phyloP scores from a whole-genome alignment of 2,329 filamentous ascomycete species.

The Colletotrichum tropicicola region DNA sequence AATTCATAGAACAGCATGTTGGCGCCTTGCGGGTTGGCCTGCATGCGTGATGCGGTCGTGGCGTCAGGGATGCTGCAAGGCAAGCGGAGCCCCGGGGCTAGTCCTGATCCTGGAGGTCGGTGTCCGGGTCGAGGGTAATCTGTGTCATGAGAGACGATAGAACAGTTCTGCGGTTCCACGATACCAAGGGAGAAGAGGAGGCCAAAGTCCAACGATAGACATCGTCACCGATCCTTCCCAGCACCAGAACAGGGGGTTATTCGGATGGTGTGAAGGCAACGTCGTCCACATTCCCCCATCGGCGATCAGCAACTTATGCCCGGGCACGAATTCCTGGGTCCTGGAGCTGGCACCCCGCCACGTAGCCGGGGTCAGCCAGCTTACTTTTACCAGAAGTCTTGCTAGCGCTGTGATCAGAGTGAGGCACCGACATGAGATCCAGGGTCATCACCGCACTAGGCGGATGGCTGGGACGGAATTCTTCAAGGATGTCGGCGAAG shows the following conservation, averaged over 20 bases:
- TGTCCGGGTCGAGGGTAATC: background rate
- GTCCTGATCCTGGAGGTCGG: background rate
- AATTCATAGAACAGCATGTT: slow-evolving; percentile 3
- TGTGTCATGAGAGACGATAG: background rate
- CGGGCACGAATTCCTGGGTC: slow-evolving; percentile 17
- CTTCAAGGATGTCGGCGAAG: background rate
- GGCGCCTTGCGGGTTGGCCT: slow-evolving; percentile 30
- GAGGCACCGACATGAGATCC: slow-evolving; percentile 16
- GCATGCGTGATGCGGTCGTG: slow-evolving; percentile 28
- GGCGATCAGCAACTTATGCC: slow-evolving; percentile 17
- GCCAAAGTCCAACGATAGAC: too few relatives aligned
- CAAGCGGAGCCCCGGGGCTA: slow-evolving; percentile 1
- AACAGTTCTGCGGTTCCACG: too few relatives aligned
- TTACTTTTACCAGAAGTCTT: slow-evolving; percentile 7
- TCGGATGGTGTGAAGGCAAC: background rate
- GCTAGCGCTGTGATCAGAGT: slow-evolving; percentile 28
- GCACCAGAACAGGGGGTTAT: too few relatives aligned
- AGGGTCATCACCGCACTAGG: slow-evolving; percentile 12
- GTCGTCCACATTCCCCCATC: background rate
- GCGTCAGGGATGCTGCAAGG: slow-evolving; percentile 21
- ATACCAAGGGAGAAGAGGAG: too few relatives aligned
- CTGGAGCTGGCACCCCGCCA: slow-evolving; percentile 12
- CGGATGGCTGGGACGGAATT: slow-evolving; percentile 10
- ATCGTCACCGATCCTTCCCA: too few relatives aligned
- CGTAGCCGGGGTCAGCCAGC: slow-evolving; percentile 6